Base-by-base conservation (phyloP, 805 yeast species). In the Clavispora vitiphila region DNA sequence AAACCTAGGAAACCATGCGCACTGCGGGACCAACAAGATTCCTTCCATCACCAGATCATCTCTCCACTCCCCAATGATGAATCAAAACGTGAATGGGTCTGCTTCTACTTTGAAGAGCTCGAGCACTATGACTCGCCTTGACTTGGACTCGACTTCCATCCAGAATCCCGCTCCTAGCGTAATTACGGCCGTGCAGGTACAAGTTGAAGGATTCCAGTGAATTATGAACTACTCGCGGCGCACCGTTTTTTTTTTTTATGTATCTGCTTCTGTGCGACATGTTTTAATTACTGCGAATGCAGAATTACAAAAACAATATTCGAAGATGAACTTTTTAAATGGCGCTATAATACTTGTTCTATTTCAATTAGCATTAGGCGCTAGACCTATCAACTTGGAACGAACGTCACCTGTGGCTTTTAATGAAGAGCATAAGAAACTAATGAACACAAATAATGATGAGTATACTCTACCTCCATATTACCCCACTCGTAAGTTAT, bases 131-230 rank as follows among this genome's bases (percentile, higher is more conserved):
- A 51, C 54, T 7, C 57, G 64, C 39, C 42, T 63, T 14, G 69
- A 64, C 26, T 41, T 62, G 21, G 67, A 62, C 22, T 39, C 59
- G 9, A 35, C 59, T n/a, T 41, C 58, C 6, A 49, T 53, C 16
- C 56, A 50, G 29, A 50, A 54, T 9, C 47, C 53, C 19, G 53
- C 72, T 3, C 71, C 72, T 2, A 66, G 57, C 41, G 63, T 68
- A 5, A 58, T 69, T 9, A 65, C 74, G 0, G 69, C 66, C 8
- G 63, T 69, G 9, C 74, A 67, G 41, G 74, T 69, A 16, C 56
- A 48, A 19, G 56, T 52, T 2, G 56, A 52, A 34, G 56, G 56
- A 3, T 51, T 51, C 25, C 54, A 51, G n/a, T 50, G 26, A 39
- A 11, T 26, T 5, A 26, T 26, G n/a, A 12, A 26, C n/a, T n/a